Evolutionary conservation across 768 basidiomycete genomes (phyloP).

Genomic region (Lactarius pseudohatsudake): DNA sequence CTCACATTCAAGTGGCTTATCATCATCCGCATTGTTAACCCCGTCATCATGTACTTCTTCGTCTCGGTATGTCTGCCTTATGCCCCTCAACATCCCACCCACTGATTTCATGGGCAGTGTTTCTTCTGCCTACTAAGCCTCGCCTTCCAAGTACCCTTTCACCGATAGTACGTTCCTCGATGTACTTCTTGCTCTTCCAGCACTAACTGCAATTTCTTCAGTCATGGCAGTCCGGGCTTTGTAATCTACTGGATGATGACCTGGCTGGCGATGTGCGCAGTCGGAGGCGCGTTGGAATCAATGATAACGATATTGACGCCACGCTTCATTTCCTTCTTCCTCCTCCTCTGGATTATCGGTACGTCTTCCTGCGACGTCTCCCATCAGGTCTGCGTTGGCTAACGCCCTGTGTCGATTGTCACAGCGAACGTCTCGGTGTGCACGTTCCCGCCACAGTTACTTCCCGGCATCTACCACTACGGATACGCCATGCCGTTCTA

Average conservation of each 20-base stretch:
- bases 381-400: background rate
- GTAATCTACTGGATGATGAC: constrained; percentile 69
- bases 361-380: constrained; percentile 25
- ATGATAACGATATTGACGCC: constrained; percentile 55
- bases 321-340: constrained; percentile 57
- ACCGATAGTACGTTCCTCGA: constrained; percentile 40
- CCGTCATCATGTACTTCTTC: constrained; percentile 42
- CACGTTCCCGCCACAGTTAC: constrained; percentile 55
- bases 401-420: background rate
- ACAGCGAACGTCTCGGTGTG: constrained; percentile 59
- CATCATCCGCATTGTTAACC: constrained; percentile 41
- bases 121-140: constrained; percentile 59
- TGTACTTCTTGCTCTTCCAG: too few relatives aligned
- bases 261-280: constrained; percentile 54
- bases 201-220: constrained; percentile 26
- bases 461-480: constrained; percentile 60
- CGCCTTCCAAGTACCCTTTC: constrained; percentile 60
- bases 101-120: constrained; percentile 37
- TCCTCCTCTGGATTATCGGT: constrained; percentile 66
- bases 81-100: background rate
- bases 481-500: constrained; percentile 74
- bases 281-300: constrained; percentile 62
- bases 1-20: constrained; percentile 43
- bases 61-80: constrained; percentile 26
- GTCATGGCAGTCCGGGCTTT: constrained; percentile 54